Percentiles rank a stretch among this genome's conserved stretches.
Conservation (phyloP, 2,329 filamentous ascomycete genomes). For the Alternaria sp. region DNA sequence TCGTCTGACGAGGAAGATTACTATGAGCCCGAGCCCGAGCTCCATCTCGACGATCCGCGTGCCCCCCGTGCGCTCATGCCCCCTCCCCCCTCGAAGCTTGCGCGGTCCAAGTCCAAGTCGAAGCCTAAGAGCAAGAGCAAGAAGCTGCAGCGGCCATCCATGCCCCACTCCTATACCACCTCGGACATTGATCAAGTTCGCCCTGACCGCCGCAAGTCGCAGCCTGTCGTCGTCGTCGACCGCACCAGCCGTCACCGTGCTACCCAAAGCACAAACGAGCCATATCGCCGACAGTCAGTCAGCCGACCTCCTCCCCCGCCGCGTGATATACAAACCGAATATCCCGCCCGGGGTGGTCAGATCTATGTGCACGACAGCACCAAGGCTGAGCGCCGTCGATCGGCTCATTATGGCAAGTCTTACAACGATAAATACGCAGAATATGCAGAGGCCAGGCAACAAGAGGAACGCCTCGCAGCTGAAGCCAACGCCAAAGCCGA, state of each 20-base stretch:
- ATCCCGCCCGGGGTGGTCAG: conserved; percentile 34
- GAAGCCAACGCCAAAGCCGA: conserved; percentile 7
- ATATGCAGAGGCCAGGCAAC: conserved; percentile 8
- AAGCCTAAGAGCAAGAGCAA: conserved; percentile 16
- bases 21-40: conserved; percentile 20
- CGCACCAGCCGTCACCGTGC: conserved; percentile 23
- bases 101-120: conserved; percentile 18
- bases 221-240: conserved; percentile 30
- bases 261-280: conserved; percentile 30
- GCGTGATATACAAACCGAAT: conserved; percentile 46
- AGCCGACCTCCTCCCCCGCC: conserved; percentile 48
- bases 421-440: conserved; percentile 17
- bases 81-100: conserved; percentile 35
- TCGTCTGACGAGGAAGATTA: conserved; percentile 28
- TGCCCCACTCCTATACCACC: conserved; percentile 40
- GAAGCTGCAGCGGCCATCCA: conserved; percentile 30
- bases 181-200: conserved; percentile 27
- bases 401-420: conserved; percentile 39
- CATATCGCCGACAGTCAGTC: conserved; percentile 31
- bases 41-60: conserved; percentile 15
- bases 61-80: conserved; percentile 36
- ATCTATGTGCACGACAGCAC: conserved; percentile 41
- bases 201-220: conserved; percentile 20
- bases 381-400: conserved; percentile 37
- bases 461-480: not conserved